Conservation (phyloP, 148 eudicot species). For the Limonium bicolor region DNA sequence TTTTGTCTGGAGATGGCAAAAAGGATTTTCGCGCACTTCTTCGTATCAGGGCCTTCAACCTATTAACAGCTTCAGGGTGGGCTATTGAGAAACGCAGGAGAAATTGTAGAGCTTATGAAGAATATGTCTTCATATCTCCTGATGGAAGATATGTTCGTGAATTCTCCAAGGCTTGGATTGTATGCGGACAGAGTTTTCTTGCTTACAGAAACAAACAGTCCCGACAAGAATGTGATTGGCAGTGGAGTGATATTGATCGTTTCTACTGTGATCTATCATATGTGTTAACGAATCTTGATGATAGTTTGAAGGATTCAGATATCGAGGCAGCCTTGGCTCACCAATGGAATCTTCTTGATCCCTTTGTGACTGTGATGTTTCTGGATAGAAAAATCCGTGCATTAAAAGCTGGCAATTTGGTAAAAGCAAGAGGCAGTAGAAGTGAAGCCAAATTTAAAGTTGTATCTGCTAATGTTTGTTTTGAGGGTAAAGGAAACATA, state of each 20-base stretch:
- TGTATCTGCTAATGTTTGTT: constrained; percentile 8
- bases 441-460: constrained; percentile 7
- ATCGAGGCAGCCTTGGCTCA: constrained; percentile 28
- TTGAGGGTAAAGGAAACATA: constrained; percentile 12
- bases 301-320: constrained; percentile 25
- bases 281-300: constrained; percentile 34
- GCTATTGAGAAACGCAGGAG: constrained; percentile 53
- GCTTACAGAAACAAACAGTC: constrained; percentile 14
- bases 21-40: constrained; percentile 58
- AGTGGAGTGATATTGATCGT: constrained; percentile 41
- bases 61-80: constrained; percentile 74
- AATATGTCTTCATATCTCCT: constrained; percentile 54
- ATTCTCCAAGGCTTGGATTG: constrained; percentile 59
- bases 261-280: constrained; percentile 50
- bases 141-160: constrained; percentile 60
- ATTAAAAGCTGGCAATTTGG: constrained; percentile 47
- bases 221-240: constrained; percentile 20
- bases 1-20: constrained; percentile 22
- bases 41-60: constrained; percentile 37
- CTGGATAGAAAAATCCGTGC: constrained; percentile 47
- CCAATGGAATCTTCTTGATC: constrained; percentile 71
- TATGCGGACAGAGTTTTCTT: constrained; percentile 50
- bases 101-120: constrained; percentile 34
- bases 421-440: constrained; percentile 27
- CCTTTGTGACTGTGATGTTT: constrained; percentile 67